Conservation (phyloP, 108 stramenopile species). For the Cyclotella baltica region DNA sequence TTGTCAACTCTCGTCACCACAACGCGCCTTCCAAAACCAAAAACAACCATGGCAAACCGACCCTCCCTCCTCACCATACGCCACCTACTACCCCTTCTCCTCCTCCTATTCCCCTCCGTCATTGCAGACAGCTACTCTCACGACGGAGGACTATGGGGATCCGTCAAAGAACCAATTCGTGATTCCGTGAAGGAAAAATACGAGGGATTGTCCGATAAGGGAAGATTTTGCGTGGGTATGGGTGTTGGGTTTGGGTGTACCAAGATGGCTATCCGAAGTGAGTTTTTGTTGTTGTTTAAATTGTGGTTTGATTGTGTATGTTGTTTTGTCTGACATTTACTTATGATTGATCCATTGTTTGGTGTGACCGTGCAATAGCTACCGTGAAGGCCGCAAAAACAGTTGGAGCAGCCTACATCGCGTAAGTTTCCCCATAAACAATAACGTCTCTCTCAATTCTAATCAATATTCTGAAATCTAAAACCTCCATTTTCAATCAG, state of each 20-base stretch:
- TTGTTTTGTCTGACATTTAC: neutral
- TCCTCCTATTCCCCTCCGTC: neutral
- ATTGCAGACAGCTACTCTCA: slow-evolving; percentile 15
- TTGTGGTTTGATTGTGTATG: neutral
- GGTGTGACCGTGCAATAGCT: slow-evolving; percentile 1
- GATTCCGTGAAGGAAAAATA: slow-evolving; percentile 19
- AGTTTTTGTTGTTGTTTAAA: neutral
- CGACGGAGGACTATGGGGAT: slow-evolving; percentile 44
- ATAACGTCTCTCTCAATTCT: too few species aligned
- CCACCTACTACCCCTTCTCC: neutral
- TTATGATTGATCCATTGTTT: neutral
- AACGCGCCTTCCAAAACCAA: neutral
- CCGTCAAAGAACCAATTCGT: slow-evolving; percentile 18
- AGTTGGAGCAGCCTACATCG: slow-evolving; percentile 43
- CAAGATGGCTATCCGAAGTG: slow-evolving; percentile 32
- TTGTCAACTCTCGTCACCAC: too few species aligned
- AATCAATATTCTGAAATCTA: too few species aligned
- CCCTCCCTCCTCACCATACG: too few species aligned
- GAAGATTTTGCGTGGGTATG: slow-evolving; percentile 38
- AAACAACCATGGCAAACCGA: neutral
- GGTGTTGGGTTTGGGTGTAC: slow-evolving; percentile 42
- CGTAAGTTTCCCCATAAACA: too few species aligned
- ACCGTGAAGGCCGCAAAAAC: slow-evolving; percentile 41
- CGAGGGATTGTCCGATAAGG: slow-evolving; percentile 33
- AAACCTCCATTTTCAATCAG: too few species aligned